A percentile compares a stretch with the other conserved stretches of the same genome.
phyloP scores from a whole-genome alignment of 106 monocot species.

The Phalaenopsis equestris region DNA sequence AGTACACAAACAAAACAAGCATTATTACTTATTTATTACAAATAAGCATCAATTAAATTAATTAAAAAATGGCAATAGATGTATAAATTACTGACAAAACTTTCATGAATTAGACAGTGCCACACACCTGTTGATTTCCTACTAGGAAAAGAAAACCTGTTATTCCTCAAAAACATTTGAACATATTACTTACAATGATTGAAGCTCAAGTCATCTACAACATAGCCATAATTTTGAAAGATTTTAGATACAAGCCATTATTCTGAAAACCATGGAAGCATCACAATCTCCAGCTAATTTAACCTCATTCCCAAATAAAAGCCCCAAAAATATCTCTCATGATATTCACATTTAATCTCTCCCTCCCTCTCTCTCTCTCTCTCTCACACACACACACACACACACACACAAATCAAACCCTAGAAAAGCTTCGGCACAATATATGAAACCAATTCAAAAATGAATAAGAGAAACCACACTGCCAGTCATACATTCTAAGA shows the following conservation, averaged over 20 bases:
- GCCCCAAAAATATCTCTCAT: background rate
- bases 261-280: background rate
- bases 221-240: background rate
- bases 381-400: no score
- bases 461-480: background rate
- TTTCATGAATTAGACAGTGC: background rate
- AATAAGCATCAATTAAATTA: background rate
- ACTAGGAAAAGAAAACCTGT: background rate
- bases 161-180: background rate
- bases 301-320: background rate
- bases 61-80: background rate
- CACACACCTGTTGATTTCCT: background rate
- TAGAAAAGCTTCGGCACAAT: no score
- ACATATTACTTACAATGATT: background rate
- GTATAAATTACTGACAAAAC: background rate
- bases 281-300: background rate
- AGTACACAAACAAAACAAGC: background rate
- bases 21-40: background rate
- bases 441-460: background rate
- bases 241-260: background rate
- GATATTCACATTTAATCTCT: background rate
- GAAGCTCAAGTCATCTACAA: background rate
- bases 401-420: no score
- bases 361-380: background rate
- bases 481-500: background rate